Percentiles rank a stretch among this genome's conserved stretches.
Conservation (phyloP, 371 early-diverging fungal genomes). For the Saksenaea vasiformis region DNA sequence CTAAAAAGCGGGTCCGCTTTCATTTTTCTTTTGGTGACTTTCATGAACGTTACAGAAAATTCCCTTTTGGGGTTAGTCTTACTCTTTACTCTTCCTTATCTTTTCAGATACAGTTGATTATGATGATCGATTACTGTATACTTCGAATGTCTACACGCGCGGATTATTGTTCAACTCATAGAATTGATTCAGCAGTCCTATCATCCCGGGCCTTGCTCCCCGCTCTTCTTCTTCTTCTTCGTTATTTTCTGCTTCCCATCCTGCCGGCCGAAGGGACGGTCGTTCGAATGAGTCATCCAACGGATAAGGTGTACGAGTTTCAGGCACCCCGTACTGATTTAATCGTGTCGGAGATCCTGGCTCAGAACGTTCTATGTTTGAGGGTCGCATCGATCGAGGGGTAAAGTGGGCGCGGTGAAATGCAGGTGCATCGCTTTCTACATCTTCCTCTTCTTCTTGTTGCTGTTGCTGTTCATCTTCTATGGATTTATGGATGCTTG, state of each 20-base stretch:
- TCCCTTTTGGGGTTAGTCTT: neutral
- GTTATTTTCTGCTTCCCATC: slow-evolving; percentile 18
- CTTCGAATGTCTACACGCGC: neutral
- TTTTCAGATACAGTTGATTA: neutral
- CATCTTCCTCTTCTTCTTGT: neutral
- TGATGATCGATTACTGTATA: neutral
- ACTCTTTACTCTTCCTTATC: neutral
- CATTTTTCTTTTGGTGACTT: too few relatives aligned
- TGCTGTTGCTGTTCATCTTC: slow-evolving; percentile 8
- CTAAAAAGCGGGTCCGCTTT: too few relatives aligned
- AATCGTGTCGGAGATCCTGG: slow-evolving; percentile 13
- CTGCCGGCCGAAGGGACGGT: slow-evolving; percentile 12
- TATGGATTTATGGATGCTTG: neutral
- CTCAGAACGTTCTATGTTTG: slow-evolving; percentile 4
- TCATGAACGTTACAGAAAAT: neutral
- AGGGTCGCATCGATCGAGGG: slow-evolving; percentile 8
- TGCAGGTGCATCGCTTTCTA: neutral
- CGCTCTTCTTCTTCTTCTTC: slow-evolving; percentile 28
- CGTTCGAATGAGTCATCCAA: slow-evolving; percentile 40
- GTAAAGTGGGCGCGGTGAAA: slow-evolving; percentile 7
- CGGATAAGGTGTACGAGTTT: slow-evolving; percentile 30
- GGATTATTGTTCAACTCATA: slow-evolving; percentile 61
- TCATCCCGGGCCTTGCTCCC: slow-evolving; percentile 39
- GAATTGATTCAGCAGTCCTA: slow-evolving; percentile 62
- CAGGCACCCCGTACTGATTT: slow-evolving; percentile 40